phyloP scores from a whole-genome alignment of 306 rosid genomes.

The Cicer yamashitae region DNA sequence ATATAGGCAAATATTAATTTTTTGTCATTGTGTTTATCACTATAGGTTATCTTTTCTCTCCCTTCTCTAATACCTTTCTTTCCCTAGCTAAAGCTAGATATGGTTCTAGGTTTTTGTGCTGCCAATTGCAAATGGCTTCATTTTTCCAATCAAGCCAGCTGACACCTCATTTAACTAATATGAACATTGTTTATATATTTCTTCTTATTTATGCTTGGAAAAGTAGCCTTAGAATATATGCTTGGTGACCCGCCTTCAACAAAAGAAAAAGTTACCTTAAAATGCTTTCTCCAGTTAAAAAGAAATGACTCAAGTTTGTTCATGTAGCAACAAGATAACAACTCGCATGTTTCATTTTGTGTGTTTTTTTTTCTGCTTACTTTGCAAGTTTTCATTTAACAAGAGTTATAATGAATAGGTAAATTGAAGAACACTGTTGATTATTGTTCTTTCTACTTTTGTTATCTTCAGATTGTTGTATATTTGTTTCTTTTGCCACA shows the following conservation, averaged over 20 bases:
- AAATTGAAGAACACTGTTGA: conserved; percentile 31
- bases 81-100: neutral
- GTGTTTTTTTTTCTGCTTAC: neutral
- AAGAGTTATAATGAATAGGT: conserved; percentile 10
- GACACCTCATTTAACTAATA: conserved; percentile 24
- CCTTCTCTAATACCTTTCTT: conserved; percentile 11
- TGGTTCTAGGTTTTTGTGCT: conserved; percentile 26
- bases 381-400: conserved; percentile 20
- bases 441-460: conserved; percentile 28
- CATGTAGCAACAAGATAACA: conserved; percentile 11
- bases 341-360: conserved; percentile 22
- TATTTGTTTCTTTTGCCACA: conserved; percentile 18
- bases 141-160: conserved; percentile 17
- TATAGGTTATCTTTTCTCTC: neutral
- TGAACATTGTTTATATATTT: conserved; percentile 3
- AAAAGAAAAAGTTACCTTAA: neutral
- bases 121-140: conserved; percentile 26
- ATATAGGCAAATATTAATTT: neutral
- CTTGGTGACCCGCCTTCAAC: conserved; percentile 23
- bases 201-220: conserved; percentile 2
- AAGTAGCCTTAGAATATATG: conserved; percentile 26
- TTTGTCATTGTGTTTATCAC: conserved; percentile 4
- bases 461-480: conserved; percentile 32
- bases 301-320: conserved; percentile 25
- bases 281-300: conserved; percentile 22